Evolutionary conservation across 225 moss, liverwort and hornwort genomes (phyloP).

Genomic region (Physcomitrellopsis africana): DNA sequence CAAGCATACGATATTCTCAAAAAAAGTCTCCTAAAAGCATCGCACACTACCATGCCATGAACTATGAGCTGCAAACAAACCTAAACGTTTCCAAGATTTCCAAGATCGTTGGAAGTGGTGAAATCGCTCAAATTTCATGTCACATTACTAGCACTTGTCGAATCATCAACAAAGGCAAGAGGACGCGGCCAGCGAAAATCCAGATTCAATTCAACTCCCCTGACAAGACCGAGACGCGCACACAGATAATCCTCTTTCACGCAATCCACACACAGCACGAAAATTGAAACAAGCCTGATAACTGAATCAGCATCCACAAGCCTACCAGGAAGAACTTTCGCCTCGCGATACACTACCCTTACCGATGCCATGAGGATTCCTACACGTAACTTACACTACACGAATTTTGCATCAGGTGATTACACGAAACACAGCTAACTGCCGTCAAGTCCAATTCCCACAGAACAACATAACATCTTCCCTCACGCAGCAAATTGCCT

Average conservation of each 20-base stretch:
- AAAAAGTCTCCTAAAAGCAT: conserved; percentile 15
- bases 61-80: background rate
- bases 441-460: conserved; percentile 14
- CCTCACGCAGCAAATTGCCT: conserved; percentile 14
- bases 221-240: background rate
- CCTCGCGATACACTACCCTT: conserved; percentile 13
- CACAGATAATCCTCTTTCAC: background rate
- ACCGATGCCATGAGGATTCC: background rate
- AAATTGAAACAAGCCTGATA: conserved; percentile 6
- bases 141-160: background rate
- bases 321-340: conserved; percentile 24
- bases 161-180: conserved; percentile 8
- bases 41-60: conserved; percentile 4
- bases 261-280: conserved; percentile 10
- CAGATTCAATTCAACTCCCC: conserved; percentile 8
- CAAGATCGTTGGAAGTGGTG: too few species aligned
- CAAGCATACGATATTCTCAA: conserved; percentile 1
- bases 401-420: background rate
- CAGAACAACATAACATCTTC: conserved; percentile 3
- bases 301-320: conserved; percentile 31
- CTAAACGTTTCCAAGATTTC: background rate
- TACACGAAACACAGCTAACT: background rate
- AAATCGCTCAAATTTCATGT: conserved; percentile 2
- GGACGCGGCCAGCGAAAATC: background rate
- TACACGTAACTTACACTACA: background rate